Base-by-base conservation (phyloP, 176 grass and related monocot genomes). In the Ananas comosus region DNA sequence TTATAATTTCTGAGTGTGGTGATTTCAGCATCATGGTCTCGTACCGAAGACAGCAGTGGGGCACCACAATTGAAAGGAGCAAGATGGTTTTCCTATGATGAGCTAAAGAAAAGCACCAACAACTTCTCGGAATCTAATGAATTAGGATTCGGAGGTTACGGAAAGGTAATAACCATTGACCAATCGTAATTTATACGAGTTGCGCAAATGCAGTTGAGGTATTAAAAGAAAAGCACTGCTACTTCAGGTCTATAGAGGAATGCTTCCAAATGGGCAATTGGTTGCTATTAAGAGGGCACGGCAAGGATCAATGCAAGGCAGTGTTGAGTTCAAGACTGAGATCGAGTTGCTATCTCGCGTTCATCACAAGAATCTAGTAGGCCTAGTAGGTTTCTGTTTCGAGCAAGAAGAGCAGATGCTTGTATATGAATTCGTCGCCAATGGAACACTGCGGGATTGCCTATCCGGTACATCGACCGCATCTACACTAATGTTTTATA, bases 301-400 rank as follows among this genome's bases (percentile, higher is more conserved):
- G 67, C 89, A 88, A 48, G 86, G 86, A 7, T 90, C 93, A 2
- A 85, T 81, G 84, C 93, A 97, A 86, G 93, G 93, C 52, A 88
- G 79, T 48, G 81, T 83, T 51, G 93, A 99, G 77, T 99, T 99
- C 78, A 93, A 99, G 77, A 99, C 87, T 0, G 94, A 99, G 84
- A 99, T 99, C 59, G 94, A 99, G 78, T 75, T 99, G 87, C 94
- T 99, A 65, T 99, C 94, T 28, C 87, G 94, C 56, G 94, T 99
- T 71, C 94, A 99, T 84, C 94, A 99, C 87, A 99, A 99, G 76
- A 99, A 99, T 81, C 85, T 99, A 47, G 86, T 99, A 18, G 80
- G 81, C 18, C 81, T 99, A 27, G 48, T 99, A 13, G 94, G 94
- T 11, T 99, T 99, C 87, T 99, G 90, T 81, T 99, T 86, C 61